Percentiles rank a stretch among this genome's conserved stretches.
Evolutionary conservation across 2,329 filamentous ascomycete genomes (phyloP).

Genomic region (Atkinsonella texensis): DNA sequence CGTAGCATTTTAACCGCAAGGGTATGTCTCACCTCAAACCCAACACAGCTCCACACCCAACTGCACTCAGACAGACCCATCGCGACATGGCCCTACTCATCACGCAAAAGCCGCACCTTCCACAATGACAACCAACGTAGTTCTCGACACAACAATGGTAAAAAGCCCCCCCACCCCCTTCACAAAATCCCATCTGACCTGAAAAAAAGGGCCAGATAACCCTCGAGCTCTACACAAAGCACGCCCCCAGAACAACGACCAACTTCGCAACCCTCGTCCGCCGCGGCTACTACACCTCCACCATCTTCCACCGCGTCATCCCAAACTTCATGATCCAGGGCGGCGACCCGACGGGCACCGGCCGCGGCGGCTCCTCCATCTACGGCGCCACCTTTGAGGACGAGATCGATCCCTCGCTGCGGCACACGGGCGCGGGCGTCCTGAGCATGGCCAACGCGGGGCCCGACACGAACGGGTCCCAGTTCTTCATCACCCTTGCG

Average conservation of each 20-base stretch:
- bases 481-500: constrained; percentile 92
- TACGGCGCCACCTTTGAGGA: constrained; percentile 92
- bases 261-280: constrained; percentile 75
- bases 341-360: constrained; percentile 88
- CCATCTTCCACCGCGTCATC: constrained; percentile 89
- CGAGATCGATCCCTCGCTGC: constrained; percentile 67
- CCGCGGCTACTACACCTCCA: constrained; percentile 78
- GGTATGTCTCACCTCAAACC: too few relatives aligned
- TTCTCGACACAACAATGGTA: constrained; percentile 79
- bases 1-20: too few relatives aligned
- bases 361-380: constrained; percentile 77
- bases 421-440: constrained; percentile 89
- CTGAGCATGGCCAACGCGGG: constrained; percentile 94
- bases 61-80: neutral
- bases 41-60: too few relatives aligned
- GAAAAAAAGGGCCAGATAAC: constrained; percentile 80
- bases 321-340: constrained; percentile 94
- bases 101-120: too few relatives aligned
- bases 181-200: too few relatives aligned
- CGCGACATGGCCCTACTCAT: too few relatives aligned
- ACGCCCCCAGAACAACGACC: constrained; percentile 79
- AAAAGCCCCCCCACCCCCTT: constrained; percentile 16
- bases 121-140: constrained; percentile 67
- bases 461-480: constrained; percentile 83
- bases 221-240: constrained; percentile 78